Evolutionary conservation across 1,284 basidiomycete genomes (phyloP).

Genomic region (Amylostereum chailletii): DNA sequence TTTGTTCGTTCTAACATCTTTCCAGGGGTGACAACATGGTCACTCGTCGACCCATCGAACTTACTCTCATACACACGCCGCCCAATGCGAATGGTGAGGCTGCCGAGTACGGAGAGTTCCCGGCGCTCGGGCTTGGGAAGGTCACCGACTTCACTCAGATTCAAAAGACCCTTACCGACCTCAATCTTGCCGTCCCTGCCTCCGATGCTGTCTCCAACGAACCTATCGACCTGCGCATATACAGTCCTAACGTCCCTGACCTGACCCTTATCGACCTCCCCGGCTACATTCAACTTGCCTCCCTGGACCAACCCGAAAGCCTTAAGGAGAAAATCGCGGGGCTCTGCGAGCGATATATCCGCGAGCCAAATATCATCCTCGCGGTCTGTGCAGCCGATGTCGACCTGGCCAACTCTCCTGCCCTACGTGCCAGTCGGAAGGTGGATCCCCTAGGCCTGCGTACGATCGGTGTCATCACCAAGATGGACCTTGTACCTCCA

Average conservation of each 20-base stretch:
- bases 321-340: conserved; percentile 88
- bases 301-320: conserved; percentile 91
- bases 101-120: conserved; percentile 91
- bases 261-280: conserved; percentile 96
- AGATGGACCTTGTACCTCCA: conserved; percentile 94
- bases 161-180: conserved; percentile 88
- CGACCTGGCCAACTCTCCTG: conserved; percentile 96
- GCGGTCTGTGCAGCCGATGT: conserved; percentile 98
- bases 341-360: conserved; percentile 95
- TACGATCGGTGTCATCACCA: conserved; percentile 97
- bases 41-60: conserved; percentile 93
- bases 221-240: conserved; percentile 94
- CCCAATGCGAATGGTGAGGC: conserved; percentile 44
- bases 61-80: conserved; percentile 92
- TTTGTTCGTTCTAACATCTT: conserved; percentile 10
- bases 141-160: conserved; percentile 87
- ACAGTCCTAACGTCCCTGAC: conserved; percentile 94
- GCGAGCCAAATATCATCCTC: conserved; percentile 95
- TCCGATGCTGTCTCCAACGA: conserved; percentile 89
- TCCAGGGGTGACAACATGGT: conserved; percentile 98
- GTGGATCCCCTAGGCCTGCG: conserved; percentile 92
- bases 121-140: conserved; percentile 79
- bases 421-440: conserved; percentile 84
- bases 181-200: conserved; percentile 89
- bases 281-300: conserved; percentile 93